Conservation (phyloP, 2,329 filamentous ascomycete species). For the Fusarium clavum region DNA sequence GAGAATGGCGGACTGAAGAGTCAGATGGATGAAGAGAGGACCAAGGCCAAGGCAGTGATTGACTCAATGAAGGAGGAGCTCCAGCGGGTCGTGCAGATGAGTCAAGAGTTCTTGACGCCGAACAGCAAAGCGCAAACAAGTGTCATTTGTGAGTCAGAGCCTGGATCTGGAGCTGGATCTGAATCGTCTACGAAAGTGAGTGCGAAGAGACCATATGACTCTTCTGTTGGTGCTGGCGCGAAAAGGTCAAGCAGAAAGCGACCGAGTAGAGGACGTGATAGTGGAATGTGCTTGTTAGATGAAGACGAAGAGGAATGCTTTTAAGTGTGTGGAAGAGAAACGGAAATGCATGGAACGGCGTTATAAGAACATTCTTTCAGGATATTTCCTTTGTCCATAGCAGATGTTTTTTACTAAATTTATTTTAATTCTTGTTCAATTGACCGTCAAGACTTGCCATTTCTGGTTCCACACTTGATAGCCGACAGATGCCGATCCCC, state of each 20-base stretch:
- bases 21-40: conserved; percentile 53
- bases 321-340: not conserved
- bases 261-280: conserved; percentile 58
- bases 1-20: conserved; percentile 58
- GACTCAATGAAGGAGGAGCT: conserved; percentile 65
- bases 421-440: not conserved
- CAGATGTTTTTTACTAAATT: not conserved
- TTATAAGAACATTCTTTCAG: conserved; percentile 18
- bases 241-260: not conserved
- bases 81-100: conserved; percentile 60
- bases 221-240: not conserved
- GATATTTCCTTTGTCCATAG: conserved; percentile 41
- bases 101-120: conserved; percentile 57
- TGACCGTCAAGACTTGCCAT: conserved; percentile 54
- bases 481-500: conserved; percentile 22
- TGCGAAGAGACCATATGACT: not conserved
- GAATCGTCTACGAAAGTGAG: not conserved
- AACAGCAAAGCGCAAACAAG: conserved; percentile 38
- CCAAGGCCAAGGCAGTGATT: conserved; percentile 58
- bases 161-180: not conserved
- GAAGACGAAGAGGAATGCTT: conserved; percentile 61
- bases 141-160: not conserved
- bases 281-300: conserved; percentile 66
- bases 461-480: conserved; percentile 11
- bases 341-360: not conserved